Percentiles rank a stretch among this genome's conserved stretches.
Conservation (phyloP, 2,329 filamentous ascomycete genomes). For the Blastomyces percursus region DNA sequence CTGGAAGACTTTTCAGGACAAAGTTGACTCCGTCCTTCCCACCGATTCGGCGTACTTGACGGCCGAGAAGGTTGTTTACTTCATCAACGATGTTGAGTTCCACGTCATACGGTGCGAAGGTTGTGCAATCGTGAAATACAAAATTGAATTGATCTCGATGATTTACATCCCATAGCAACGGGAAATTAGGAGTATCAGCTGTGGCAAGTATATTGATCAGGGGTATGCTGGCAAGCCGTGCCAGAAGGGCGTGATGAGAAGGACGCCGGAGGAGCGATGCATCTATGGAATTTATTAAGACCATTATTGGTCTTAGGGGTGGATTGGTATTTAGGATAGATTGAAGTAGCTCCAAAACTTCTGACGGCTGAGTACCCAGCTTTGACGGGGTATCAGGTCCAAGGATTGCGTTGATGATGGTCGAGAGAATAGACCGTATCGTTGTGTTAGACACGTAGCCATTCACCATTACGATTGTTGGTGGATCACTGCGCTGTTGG, state of each 20-base stretch:
- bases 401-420: conserved; percentile 53
- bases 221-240: conserved; percentile 63
- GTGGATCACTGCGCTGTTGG: conserved; percentile 25
- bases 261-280: conserved; percentile 62
- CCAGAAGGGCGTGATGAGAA: conserved; percentile 58
- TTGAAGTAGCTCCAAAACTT: conserved; percentile 58
- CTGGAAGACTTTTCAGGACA: conserved; percentile 78
- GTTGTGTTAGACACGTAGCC: conserved; percentile 52
- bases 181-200: conserved; percentile 77
- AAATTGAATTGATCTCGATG: conserved; percentile 76
- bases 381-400: conserved; percentile 36
- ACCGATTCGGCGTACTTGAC: conserved; percentile 65
- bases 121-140: conserved; percentile 87
- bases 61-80: conserved; percentile 75
- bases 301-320: conserved; percentile 41
- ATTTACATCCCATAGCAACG: conserved; percentile 79
- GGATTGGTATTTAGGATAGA: conserved; percentile 46
- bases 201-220: conserved; percentile 65
- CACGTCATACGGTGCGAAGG: conserved; percentile 61
- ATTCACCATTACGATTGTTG: conserved; percentile 70
- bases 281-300: conserved; percentile 83
- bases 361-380: conserved; percentile 53
- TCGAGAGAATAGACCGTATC: conserved; percentile 39
- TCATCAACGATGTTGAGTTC: conserved; percentile 82
- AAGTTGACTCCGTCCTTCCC: conserved; percentile 88